These are phyloP conservation scores for Alisma plantagoaquatica DNA, from an alignment of 106 monocot species.

Conservation along the genomic window DNA sequence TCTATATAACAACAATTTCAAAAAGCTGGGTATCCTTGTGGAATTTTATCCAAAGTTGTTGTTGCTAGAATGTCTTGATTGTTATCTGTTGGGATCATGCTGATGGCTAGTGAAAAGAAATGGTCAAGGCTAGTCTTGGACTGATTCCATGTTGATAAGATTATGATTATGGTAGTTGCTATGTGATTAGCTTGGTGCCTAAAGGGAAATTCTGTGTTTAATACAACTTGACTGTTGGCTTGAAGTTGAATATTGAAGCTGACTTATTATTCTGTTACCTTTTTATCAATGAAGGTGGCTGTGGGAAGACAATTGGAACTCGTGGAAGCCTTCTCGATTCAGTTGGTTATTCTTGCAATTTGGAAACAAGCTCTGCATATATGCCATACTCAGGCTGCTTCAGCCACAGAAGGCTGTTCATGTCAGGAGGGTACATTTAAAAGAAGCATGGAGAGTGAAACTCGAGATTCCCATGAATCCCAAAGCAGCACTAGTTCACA, in stretches of 20 bases:
- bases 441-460: constrained; percentile 8
- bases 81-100: no score
- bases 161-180: not conserved
- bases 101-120: no score
- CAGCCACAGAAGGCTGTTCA: constrained; percentile 51
- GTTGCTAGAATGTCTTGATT: no score
- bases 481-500: constrained; percentile 23
- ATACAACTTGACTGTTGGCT: no score
- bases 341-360: constrained; percentile 82
- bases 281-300: constrained; percentile 25
- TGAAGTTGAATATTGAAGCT: no score
- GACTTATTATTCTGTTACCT: not conserved
- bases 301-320: constrained; percentile 37
- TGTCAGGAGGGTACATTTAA: constrained; percentile 24
- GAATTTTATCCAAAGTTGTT: no score
- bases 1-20: not conserved
- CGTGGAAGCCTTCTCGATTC: constrained; percentile 87
- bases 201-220: no score
- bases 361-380: constrained; percentile 95
- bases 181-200: not conserved
- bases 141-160: not conserved
- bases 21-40: no score
- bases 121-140: not conserved
- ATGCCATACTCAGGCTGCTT: constrained; percentile 63
- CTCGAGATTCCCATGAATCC: constrained; percentile 14